These are phyloP conservation scores for Coelastrella sp. DNA, from an alignment of 139 green algal species.

Conservation along the genomic window DNA sequence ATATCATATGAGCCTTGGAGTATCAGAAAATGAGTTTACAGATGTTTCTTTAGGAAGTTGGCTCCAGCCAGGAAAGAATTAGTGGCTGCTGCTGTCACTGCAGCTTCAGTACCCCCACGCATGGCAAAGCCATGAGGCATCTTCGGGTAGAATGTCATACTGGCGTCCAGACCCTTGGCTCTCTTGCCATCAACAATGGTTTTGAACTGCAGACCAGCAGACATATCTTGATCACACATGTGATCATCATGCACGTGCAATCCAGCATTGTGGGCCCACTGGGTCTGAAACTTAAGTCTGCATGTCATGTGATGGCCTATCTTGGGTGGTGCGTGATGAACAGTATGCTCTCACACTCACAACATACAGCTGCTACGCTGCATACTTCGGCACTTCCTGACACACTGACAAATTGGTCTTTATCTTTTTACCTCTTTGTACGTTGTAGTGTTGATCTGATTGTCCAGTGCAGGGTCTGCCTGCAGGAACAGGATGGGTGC, in stretches of 20 bases:
- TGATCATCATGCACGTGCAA: no score
- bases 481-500: slow-evolving; percentile 34
- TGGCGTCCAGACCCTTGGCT: neutral
- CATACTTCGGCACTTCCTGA: no score
- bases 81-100: neutral
- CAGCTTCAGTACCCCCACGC: neutral
- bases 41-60: slow-evolving; percentile 29
- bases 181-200: neutral
- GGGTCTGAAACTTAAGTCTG: no score
- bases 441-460: neutral
- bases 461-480: slow-evolving; percentile 13
- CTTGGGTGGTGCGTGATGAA: no score
- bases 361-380: no score
- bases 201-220: slow-evolving; percentile 12
- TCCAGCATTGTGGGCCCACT: no score
- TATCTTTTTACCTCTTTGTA: slow-evolving; percentile 9
- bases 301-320: no score
- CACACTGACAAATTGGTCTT: neutral
- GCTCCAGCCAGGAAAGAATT: neutral
- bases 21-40: neutral
- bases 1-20: no score
- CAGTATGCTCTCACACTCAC: no score
- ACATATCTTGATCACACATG: neutral
- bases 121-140: slow-evolving; percentile 20
- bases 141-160: slow-evolving; percentile 7